phyloP scores from a whole-genome alignment of 805 yeast genomes.

The Wickerhamomyces queroliae region DNA sequence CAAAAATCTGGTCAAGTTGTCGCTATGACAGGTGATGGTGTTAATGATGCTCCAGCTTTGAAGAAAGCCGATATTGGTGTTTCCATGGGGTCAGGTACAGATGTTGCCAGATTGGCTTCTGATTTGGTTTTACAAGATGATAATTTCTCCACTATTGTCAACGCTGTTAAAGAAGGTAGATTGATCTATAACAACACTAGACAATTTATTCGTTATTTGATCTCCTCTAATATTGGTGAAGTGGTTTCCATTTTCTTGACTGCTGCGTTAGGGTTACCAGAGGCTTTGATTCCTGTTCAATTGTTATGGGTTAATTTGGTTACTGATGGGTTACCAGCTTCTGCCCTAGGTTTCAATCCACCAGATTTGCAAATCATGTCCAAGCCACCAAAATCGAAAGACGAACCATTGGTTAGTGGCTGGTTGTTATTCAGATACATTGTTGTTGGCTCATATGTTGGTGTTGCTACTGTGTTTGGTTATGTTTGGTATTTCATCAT shows the following conservation, averaged over 20 bases:
- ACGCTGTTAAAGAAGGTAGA: constrained; percentile 52
- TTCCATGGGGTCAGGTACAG: constrained; percentile 60
- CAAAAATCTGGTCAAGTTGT: constrained; percentile 44
- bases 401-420: constrained; percentile 31
- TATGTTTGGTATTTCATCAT: constrained; percentile 34
- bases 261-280: constrained; percentile 46
- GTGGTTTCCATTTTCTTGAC: constrained; percentile 51
- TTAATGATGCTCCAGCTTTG: constrained; percentile 59
- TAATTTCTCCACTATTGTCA: constrained; percentile 50
- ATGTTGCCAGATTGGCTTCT: constrained; percentile 54
- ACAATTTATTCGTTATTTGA: constrained; percentile 36
- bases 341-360: constrained; percentile 47
- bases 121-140: constrained; percentile 51
- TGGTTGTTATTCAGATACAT: constrained; percentile 34
- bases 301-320: constrained; percentile 52
- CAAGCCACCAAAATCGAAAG: constrained; percentile 30
- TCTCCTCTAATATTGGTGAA: constrained; percentile 52
- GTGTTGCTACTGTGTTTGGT: constrained; percentile 35
- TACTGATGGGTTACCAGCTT: constrained; percentile 55
- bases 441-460: constrained; percentile 34
- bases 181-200: constrained; percentile 37
- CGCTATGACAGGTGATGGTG: constrained; percentile 65
- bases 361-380: constrained; percentile 33
- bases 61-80: constrained; percentile 60
- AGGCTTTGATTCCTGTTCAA: constrained; percentile 51